A percentile compares a stretch with the other conserved stretches of the same genome.
Conservation (phyloP, 1,139 yeast species). For the Taiozyma sp. region DNA sequence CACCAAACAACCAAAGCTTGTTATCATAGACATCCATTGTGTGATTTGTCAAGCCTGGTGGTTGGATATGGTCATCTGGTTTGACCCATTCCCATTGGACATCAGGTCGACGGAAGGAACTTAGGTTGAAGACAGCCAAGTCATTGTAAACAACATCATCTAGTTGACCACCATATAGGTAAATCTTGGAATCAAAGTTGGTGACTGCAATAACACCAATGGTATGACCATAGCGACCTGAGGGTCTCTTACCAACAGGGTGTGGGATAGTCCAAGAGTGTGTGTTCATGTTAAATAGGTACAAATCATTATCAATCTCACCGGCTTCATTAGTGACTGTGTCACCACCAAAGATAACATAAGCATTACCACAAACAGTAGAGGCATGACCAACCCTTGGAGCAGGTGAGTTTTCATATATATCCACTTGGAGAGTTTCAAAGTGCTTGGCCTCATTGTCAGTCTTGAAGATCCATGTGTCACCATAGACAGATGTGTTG, state of each 20-base stretch:
- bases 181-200: conserved; percentile 65
- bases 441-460: conserved; percentile 27
- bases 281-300: conserved; percentile 85
- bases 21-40: conserved; percentile 78
- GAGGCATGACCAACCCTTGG: conserved; percentile 97
- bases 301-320: conserved; percentile 80
- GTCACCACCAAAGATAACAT: conserved; percentile 94
- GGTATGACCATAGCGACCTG: conserved; percentile 93
- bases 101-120: conserved; percentile 77
- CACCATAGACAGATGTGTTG: conserved; percentile 91
- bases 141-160: conserved; percentile 87
- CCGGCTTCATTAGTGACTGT: conserved; percentile 76
- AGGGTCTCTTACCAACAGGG: conserved; percentile 78
- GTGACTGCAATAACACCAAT: conserved; percentile 54
- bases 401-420: conserved; percentile 72
- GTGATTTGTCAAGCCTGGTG: conserved; percentile 94
- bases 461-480: conserved; percentile 76
- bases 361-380: conserved; percentile 90
- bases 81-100: conserved; percentile 79
- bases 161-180: conserved; percentile 92
- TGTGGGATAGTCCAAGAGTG: conserved; percentile 86
- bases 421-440: conserved; percentile 47
- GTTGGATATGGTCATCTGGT: conserved; percentile 47
- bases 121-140: conserved; percentile 78
- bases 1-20: conserved; percentile 89